Conservation (phyloP, 805 yeast species). For the Starmerella kuoi region DNA sequence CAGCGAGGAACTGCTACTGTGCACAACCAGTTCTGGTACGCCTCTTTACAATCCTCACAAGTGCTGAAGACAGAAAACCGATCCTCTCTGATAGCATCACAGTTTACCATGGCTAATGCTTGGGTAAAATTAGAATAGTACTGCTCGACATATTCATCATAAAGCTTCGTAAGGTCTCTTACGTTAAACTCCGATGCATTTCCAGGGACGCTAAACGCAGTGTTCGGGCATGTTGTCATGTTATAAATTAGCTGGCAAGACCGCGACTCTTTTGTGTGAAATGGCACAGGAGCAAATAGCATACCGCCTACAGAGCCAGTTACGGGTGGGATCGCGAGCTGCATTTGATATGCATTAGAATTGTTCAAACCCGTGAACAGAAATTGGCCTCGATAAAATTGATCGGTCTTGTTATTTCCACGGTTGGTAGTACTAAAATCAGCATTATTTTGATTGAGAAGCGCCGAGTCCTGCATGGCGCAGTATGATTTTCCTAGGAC, state of each 20-base stretch:
- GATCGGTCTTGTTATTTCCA: constrained; percentile 30
- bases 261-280: constrained; percentile 39
- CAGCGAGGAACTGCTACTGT: constrained; percentile 82
- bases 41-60: constrained; percentile 57
- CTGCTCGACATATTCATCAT: constrained; percentile 50
- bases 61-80: constrained; percentile 60
- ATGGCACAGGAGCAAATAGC: constrained; percentile 43
- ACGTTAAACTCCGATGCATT: constrained; percentile 30
- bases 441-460: constrained; percentile 27
- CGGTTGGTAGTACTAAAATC: constrained; percentile 32
- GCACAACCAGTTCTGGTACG: constrained; percentile 83
- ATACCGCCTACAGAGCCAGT: constrained; percentile 42
- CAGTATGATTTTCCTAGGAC: constrained; percentile 50
- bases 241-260: constrained; percentile 66
- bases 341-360: constrained; percentile 53
- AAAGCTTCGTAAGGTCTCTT: constrained; percentile 35
- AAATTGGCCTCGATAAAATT: constrained; percentile 43
- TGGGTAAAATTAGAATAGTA: constrained; percentile 56
- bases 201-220: constrained; percentile 79
- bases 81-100: constrained; percentile 53
- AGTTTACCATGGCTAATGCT: constrained; percentile 63
- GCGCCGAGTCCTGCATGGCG: constrained; percentile 49
- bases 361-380: constrained; percentile 47
- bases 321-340: constrained; percentile 33
- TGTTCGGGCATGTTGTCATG: constrained; percentile 62